Conservation (phyloP, 768 basidiomycete species). For the Filobasidium floriforme region DNA sequence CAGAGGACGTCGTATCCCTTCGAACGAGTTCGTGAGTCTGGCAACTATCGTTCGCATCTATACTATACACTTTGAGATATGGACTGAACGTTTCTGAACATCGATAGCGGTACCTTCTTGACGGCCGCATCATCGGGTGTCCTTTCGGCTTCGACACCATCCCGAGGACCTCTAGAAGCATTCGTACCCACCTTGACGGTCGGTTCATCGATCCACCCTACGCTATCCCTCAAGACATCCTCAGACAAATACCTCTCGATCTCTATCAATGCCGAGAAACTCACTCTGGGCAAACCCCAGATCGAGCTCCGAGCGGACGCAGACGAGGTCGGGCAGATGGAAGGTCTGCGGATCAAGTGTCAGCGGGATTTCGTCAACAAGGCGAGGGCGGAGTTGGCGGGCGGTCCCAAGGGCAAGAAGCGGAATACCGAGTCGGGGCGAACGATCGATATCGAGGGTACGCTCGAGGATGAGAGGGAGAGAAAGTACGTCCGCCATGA, state of each 20-base stretch:
- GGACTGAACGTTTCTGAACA: not conserved
- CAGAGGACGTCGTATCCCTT: conserved; percentile 39
- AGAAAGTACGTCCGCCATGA: conserved; percentile 35
- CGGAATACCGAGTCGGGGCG: conserved; percentile 22
- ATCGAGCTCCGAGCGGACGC: conserved; percentile 39
- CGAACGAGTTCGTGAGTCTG: conserved; percentile 37
- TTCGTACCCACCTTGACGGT: conserved; percentile 30
- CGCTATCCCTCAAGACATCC: conserved; percentile 31
- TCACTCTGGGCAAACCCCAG: conserved; percentile 20
- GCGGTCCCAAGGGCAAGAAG: conserved; percentile 25
- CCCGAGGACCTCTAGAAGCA: conserved; percentile 42
- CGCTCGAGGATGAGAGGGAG: conserved; percentile 39
- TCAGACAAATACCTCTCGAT: conserved; percentile 37
- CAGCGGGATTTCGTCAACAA: conserved; percentile 43
- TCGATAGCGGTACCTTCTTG: conserved; percentile 44
- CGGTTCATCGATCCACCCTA: conserved; percentile 28
- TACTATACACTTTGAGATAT: too few species aligned
- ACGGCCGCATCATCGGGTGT: conserved; percentile 41
- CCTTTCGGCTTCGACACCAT: conserved; percentile 38
- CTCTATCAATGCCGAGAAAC: conserved; percentile 14
- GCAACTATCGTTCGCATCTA: not conserved
- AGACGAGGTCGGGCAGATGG: conserved; percentile 20
- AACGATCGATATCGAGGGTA: conserved; percentile 32
- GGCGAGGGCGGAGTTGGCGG: conserved; percentile 28
- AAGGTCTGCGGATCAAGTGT: conserved; percentile 39